Evolutionary conservation across 169 alveolate genomes (phyloP), one percentile per base, ranked within the genome.

Genomic region (Plasmodium gonderi): DNA sequence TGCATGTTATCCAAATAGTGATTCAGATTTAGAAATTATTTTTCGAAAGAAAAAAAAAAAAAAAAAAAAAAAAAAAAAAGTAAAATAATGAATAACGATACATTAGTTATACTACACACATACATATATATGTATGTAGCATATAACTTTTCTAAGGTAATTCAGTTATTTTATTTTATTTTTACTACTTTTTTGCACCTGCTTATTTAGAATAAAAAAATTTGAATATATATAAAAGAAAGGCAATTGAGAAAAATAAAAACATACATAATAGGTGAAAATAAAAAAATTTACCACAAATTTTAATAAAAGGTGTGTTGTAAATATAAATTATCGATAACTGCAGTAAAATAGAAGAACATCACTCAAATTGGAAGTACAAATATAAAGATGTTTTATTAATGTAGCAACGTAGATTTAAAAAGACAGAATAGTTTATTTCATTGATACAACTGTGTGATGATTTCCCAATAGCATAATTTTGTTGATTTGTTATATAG

Each of bases 11-110:
- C 72, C 36, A 60, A 60, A 36, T 29, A 60, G n/a, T 60, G 23
- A 20, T 60, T 80, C 23, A 78, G 45, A 47, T 78, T 80, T 80
- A 67, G 69, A 80, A 80, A 80, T 80, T 80, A 11, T 31, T 20
- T 45, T 76, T 76, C 36, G 36, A 47, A 47, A 47, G 17, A 5
- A 78, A 29, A 79, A 26, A 79, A 79, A 20, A 51, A 79, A 29
- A 29, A 38, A 31, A 20, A 42, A 38, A 60, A 17, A 69, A 26
- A 38, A 38, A 20, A 51, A 79, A 29, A 29, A 38, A 31, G 36
- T 40, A 38, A 60, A 17, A 69, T 45, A 38, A 38, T 38, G 31
- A 40, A 65, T 65, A 80, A 80, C 26, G 44, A 64, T 80, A 38
- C 31, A 33, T 80, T 64, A 38, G 45, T 12, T 64, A 42, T 67